Conservation (phyloP, 441 rosid genomes). For the Syzygium syzygioides region DNA sequence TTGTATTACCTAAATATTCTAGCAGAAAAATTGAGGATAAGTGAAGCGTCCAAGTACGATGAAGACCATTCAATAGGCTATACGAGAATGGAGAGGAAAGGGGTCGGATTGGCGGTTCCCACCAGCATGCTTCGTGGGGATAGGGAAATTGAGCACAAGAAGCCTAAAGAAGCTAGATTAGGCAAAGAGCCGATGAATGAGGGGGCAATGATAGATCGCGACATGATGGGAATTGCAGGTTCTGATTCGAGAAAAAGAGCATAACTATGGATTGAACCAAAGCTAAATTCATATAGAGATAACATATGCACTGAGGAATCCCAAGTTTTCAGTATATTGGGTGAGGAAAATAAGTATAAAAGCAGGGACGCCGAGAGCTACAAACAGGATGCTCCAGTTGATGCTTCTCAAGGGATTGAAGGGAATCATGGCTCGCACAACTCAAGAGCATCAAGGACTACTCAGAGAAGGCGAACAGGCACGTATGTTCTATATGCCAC, state of each 20-base stretch:
- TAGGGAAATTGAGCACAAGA: background rate
- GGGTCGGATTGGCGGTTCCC: background rate
- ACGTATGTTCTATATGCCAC: slow-evolving; percentile 15
- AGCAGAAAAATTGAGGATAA: background rate
- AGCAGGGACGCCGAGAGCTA: background rate
- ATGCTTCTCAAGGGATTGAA: background rate
- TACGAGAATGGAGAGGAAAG: slow-evolving; percentile 3
- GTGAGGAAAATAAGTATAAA: no score
- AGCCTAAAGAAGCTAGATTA: background rate
- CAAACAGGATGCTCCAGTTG: background rate
- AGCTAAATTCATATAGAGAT: slow-evolving; percentile 29
- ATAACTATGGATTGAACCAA: slow-evolving; percentile 29
- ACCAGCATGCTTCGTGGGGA: background rate
- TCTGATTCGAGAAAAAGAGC: slow-evolving; percentile 2
- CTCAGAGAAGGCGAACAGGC: slow-evolving; percentile 18
- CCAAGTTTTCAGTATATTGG: background rate
- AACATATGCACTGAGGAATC: background rate
- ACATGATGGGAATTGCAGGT: background rate
- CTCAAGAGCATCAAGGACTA: background rate
- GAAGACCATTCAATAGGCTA: background rate
- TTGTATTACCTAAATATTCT: no score
- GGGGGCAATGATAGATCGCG: background rate
- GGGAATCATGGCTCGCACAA: background rate
- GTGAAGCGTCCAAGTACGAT: background rate
- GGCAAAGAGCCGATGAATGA: background rate